Conservation (phyloP, 148 eudicot genomes). For the Polygonum aviculare region DNA sequence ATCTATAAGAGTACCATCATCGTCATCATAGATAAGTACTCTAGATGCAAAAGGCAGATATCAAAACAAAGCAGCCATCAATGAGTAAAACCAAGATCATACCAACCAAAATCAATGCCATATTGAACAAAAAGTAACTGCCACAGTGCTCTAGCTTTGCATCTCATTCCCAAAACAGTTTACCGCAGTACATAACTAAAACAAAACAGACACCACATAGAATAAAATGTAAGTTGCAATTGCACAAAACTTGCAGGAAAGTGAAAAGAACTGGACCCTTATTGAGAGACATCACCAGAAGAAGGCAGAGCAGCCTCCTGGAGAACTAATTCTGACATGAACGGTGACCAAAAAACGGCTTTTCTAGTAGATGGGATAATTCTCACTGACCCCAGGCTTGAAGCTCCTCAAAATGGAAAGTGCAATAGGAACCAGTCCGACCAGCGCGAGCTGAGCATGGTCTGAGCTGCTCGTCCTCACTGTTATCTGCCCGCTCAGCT, state of each 20-base stretch:
- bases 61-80: too few relatives aligned
- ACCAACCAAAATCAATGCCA: background rate
- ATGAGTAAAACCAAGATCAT: background rate
- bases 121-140: background rate
- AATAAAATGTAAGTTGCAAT: background rate
- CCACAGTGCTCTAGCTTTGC: background rate
- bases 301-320: background rate
- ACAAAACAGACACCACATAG: background rate
- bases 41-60: too few relatives aligned
- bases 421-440: constrained; percentile 60
- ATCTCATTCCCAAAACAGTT: background rate
- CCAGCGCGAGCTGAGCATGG: constrained; percentile 58
- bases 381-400: constrained; percentile 50
- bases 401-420: constrained; percentile 57
- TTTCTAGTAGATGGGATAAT: constrained; percentile 52
- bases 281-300: background rate
- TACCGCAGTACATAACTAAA: background rate
- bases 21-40: too few relatives aligned
- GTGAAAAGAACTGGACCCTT: constrained; percentile 1
- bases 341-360: background rate
- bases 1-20: too few relatives aligned
- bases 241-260: constrained; percentile 1
- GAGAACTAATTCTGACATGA: background rate
- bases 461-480: constrained; percentile 91
- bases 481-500: constrained; percentile 83